Conservation (phyloP, 164 flowering plant species). For the Liriodendron chinense region DNA sequence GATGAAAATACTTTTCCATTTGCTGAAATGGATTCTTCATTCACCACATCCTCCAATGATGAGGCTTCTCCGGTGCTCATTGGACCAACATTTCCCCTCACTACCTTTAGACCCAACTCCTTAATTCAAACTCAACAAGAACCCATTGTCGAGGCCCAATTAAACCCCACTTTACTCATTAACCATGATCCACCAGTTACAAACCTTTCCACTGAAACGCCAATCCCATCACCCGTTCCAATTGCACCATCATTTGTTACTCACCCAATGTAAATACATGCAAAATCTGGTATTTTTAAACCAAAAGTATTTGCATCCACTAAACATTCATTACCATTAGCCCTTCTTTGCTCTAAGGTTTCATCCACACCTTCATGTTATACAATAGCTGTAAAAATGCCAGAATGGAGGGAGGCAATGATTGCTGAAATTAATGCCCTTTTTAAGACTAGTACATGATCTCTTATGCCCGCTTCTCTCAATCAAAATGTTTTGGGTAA, state of each 20-base stretch:
- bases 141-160: background rate
- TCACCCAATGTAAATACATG: background rate
- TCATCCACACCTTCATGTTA: background rate
- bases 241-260: background rate
- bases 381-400: background rate
- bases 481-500: background rate
- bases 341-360: background rate
- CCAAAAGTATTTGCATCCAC: background rate
- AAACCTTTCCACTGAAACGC: background rate
- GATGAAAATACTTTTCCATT: background rate
- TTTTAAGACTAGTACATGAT: background rate
- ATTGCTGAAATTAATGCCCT: background rate
- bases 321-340: background rate
- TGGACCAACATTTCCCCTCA: background rate
- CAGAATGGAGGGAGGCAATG: background rate
- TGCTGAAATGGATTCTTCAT: background rate
- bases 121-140: background rate
- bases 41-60: too few species aligned
- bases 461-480: background rate
- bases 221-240: too few species aligned
- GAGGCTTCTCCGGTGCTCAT: too few species aligned
- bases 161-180: background rate
- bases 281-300: background rate
- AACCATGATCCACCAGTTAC: background rate
- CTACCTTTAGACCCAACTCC: background rate